Evolutionary conservation across 495 filamentous ascomycete species (phyloP).

Genomic region (Tuber magnatum): DNA sequence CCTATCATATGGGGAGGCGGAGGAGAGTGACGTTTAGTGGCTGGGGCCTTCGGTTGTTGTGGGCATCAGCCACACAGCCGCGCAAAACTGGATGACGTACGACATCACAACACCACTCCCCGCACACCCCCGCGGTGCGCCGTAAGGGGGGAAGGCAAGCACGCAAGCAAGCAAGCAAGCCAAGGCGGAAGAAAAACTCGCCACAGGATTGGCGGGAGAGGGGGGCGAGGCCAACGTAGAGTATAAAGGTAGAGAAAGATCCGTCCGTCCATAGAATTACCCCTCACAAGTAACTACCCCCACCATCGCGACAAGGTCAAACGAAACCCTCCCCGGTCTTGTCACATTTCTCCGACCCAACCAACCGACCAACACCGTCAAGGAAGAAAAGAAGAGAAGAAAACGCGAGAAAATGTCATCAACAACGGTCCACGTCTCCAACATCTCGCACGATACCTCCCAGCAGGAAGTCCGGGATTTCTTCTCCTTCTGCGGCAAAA

Average conservation of each 20-base stretch:
- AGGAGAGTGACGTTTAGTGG: not conserved
- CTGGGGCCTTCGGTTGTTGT: not conserved
- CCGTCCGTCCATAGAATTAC: not conserved
- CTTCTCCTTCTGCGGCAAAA: constrained; percentile 99
- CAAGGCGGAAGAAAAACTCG: not conserved
- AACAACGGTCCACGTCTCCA: constrained; percentile 52
- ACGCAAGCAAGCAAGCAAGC: not conserved
- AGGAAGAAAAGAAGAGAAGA: not conserved
- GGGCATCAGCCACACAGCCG: not conserved
- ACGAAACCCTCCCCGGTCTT: not conserved
- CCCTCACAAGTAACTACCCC: not conserved
- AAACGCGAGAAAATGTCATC: not conserved
- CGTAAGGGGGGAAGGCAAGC: not conserved
- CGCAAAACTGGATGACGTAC: not conserved
- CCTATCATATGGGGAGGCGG: not conserved
- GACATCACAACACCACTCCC: not conserved
- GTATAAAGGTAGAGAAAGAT: not conserved
- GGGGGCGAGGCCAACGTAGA: not conserved
- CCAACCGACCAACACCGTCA: not conserved
- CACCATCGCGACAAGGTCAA: not conserved
- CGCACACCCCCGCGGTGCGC: not conserved
- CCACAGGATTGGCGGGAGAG: not conserved
- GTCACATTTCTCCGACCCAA: not conserved
- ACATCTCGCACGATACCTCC: constrained; percentile 69
- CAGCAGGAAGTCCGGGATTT: constrained; percentile 92